These are phyloP conservation scores for Neospora caninum DNA, from an alignment of 169 alveolate species.

Conservation along the genomic window DNA sequence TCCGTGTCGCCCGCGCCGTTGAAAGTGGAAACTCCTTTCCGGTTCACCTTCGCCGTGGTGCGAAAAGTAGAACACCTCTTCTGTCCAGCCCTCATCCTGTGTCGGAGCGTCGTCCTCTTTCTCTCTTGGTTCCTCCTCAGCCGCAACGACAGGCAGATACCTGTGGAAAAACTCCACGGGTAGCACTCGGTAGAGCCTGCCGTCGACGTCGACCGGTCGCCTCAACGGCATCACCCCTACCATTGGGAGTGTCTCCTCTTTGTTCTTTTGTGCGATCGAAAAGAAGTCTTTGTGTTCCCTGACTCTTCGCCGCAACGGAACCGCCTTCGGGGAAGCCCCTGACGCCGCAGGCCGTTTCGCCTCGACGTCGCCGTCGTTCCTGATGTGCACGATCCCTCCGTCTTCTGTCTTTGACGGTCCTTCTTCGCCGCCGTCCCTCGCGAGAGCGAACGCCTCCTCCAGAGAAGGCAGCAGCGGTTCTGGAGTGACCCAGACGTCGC, in stretches of 20 bases:
- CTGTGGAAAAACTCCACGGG: slow-evolving; percentile 4
- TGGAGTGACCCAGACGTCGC: background rate
- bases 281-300: background rate
- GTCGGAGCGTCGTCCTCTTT: background rate
- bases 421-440: background rate
- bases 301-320: background rate
- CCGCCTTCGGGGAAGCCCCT: too few relatives aligned
- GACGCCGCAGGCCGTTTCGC: background rate
- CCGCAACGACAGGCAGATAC: slow-evolving; percentile 33
- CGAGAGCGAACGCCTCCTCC: background rate
- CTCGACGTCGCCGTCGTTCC: background rate
- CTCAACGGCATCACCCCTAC: background rate
- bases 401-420: too few relatives aligned
- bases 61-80: background rate
- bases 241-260: background rate
- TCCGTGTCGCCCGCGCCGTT: background rate
- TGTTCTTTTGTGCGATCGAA: background rate
- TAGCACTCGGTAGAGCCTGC: background rate
- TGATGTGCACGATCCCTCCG: background rate
- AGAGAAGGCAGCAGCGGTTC: background rate
- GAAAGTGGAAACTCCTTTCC: too few relatives aligned
- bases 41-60: background rate
- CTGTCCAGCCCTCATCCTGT: background rate
- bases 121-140: background rate
- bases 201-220: background rate